Conservation (phyloP, 1,139 yeast species). For the Suhomyces coccinellae region DNA sequence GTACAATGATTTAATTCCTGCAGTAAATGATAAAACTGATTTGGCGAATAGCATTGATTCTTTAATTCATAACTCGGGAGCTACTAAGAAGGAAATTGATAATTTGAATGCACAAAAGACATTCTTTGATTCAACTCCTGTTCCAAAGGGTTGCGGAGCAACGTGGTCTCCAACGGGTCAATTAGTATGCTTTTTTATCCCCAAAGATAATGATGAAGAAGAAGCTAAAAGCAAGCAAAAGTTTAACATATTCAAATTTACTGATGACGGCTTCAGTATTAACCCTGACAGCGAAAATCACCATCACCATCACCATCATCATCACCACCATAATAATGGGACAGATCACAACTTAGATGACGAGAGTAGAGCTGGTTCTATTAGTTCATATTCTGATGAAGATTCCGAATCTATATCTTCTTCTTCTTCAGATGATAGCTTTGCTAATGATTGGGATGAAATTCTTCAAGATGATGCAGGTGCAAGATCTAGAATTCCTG, state of each 20-base stretch:
- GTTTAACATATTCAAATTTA: slow-evolving; percentile 39
- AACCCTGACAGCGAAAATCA: slow-evolving; percentile 19
- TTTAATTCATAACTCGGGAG: slow-evolving; percentile 1
- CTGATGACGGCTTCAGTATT: slow-evolving; percentile 40
- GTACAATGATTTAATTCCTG: slow-evolving; percentile 36
- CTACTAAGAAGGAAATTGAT: slow-evolving; percentile 2
- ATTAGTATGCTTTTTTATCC: slow-evolving; percentile 79
- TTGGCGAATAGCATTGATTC: slow-evolving; percentile 11
- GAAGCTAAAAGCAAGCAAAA: slow-evolving; percentile 31
- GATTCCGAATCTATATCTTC: slow-evolving; percentile 17
- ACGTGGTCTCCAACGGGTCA: slow-evolving; percentile 80
- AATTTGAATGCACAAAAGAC: slow-evolving; percentile 14
- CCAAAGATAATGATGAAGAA: slow-evolving; percentile 42
- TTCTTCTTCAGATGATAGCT: slow-evolving; percentile 46
- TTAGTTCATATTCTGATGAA: slow-evolving; percentile 3
- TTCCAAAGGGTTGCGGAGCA: slow-evolving; percentile 94
- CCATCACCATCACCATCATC: slow-evolving; percentile 5
- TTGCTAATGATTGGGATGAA: slow-evolving; percentile 53
- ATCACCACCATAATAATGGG: slow-evolving; percentile 16
- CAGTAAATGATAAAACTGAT: slow-evolving; percentile 23
- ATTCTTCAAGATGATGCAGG: slow-evolving; percentile 48
- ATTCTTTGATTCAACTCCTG: slow-evolving; percentile 75
- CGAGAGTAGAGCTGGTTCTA: slow-evolving; percentile 4
- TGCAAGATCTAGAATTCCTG: slow-evolving; percentile 46
- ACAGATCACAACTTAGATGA: neutral